phyloP scores from a whole-genome alignment of 148 eudicot genomes.

The Camellia sinensis region DNA sequence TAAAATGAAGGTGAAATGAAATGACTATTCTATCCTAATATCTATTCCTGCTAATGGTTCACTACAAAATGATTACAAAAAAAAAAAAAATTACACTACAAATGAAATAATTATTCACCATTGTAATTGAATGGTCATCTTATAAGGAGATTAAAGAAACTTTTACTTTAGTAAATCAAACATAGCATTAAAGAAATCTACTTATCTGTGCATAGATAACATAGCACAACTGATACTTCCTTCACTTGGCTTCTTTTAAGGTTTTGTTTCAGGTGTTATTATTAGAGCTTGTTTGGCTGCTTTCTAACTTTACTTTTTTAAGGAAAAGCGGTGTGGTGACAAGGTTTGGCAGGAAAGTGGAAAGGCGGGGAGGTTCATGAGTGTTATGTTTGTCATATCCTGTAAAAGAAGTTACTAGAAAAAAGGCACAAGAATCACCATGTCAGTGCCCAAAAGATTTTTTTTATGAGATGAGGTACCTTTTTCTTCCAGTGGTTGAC shows the following conservation, averaged over 20 bases:
- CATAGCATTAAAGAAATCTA: not conserved
- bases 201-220: slow-evolving; percentile 1
- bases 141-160: too few species aligned
- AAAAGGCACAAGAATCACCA: slow-evolving; percentile 19
- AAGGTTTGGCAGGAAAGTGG: not conserved
- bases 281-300: not conserved
- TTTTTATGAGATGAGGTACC: not conserved
- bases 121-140: too few species aligned
- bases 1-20: too few species aligned
- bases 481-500: not conserved
- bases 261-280: not conserved
- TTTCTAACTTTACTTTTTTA: not conserved
- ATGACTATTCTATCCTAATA: too few species aligned
- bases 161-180: too few species aligned
- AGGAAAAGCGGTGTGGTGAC: too few species aligned
- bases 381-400: slow-evolving; percentile 7
- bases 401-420: slow-evolving; percentile 5
- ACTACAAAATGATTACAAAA: too few species aligned
- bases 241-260: not conserved
- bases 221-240: not conserved
- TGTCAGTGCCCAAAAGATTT: not conserved
- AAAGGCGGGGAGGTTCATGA: not conserved
- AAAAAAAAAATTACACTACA: too few species aligned
- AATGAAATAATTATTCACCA: too few species aligned
- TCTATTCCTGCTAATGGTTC: too few species aligned